Evolutionary conservation across 192 early-diverging fungal species (phyloP).

Genomic region (Coemansia sp.): DNA sequence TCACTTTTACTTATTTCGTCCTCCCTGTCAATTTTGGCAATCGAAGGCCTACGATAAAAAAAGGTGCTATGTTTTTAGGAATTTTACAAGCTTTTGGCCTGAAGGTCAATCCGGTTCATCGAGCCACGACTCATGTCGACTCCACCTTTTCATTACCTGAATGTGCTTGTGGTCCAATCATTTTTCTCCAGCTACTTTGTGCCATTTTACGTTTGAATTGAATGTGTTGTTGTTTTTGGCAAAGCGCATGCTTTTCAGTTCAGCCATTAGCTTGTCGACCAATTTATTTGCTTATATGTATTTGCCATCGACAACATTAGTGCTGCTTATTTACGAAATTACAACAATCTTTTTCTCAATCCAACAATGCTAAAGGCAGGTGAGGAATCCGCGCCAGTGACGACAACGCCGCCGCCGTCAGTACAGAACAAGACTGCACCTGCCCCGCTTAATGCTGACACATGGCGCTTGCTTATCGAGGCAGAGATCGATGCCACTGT

Average conservation of each 20-base stretch:
- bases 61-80: no score
- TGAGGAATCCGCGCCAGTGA: neutral
- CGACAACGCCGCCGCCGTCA: neutral
- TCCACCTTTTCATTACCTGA: neutral
- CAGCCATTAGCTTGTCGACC: neutral
- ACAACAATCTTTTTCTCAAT: neutral
- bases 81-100: no score
- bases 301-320: neutral
- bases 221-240: no score
- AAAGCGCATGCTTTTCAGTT: no score
- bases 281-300: neutral
- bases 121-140: neutral
- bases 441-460: conserved; percentile 31
- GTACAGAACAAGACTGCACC: conserved; percentile 2
- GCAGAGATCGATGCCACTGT: conserved; percentile 52
- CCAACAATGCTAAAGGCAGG: conserved; percentile 21
- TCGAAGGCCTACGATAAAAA: neutral
- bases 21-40: neutral
- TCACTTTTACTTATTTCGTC: neutral
- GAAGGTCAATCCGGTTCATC: neutral
- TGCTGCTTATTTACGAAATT: neutral
- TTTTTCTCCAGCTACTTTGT: neutral
- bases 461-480: conserved; percentile 51
- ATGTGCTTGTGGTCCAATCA: neutral
- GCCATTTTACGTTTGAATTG: no score